Base-by-base conservation (phyloP, 2,329 filamentous ascomycete genomes). In the Alternaria sp. region DNA sequence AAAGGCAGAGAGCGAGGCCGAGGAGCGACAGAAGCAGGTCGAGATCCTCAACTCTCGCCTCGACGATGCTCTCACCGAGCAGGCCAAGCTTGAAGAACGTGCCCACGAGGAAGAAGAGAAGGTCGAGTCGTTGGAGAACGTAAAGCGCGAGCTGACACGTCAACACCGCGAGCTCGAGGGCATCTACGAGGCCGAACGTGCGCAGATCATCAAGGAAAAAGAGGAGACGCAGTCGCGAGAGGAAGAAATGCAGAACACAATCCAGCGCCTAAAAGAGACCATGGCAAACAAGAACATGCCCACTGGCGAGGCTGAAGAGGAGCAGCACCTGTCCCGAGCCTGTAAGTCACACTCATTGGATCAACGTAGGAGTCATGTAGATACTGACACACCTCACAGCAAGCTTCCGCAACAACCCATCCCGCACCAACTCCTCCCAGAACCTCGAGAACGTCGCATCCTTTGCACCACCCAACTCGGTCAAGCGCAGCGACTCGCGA, bases 91-190 rank as follows among this genome's bases (percentile, higher is more conserved):
- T 36, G 96, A 99, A 79, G 95, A 98, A 78, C 89, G 89, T 67
- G 85, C 91, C 49, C 94, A 97, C 78, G 94, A 97, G 80, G 90
- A 89, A 74, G 93, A 96, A 65, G 92, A 95, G 79, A 89, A 90
- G 75, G 87, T 95, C 62, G 93, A 97, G 80, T 84, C 87, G 8
- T 85, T 98, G 57, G 89, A 90, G 75, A 93, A 92, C 73, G 93
- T 97, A 75, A 94, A 96, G 82, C 89, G 92, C 72, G 94, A 98
- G 71, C 86, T 90, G 59, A 88, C 90, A 28, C 88, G 93, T 67
- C 91, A 96, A 80, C 92, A 93, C 75, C 89, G 95, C 67, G 96
- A 99, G 79, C 90, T 97, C 83, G 94, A 97, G 80, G 89, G 90
- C 67, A 94, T 96, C 68, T 96, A 97, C 79, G 95, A 98, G 80